Conservation (phyloP, 2,329 filamentous ascomycete species). For the Kalaharituber pfeilii region DNA sequence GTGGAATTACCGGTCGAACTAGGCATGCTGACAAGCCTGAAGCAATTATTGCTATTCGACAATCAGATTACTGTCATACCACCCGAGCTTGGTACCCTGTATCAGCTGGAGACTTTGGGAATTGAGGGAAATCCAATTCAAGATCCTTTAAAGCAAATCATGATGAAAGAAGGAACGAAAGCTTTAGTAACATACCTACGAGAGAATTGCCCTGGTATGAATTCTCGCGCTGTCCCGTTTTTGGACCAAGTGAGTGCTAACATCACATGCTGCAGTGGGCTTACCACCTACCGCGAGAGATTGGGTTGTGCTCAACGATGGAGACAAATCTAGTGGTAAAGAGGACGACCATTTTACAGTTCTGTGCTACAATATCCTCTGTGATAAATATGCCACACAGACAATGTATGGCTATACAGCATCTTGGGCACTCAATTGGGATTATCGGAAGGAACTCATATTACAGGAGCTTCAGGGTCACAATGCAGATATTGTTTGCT, state of each 20-base stretch:
- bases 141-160: slow-evolving; percentile 55
- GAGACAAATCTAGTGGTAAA: slow-evolving; percentile 18
- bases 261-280: slow-evolving; percentile 40
- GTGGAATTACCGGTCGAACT: slow-evolving; percentile 70
- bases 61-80: slow-evolving; percentile 73
- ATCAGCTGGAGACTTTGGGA: slow-evolving; percentile 72
- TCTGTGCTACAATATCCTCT: slow-evolving; percentile 88
- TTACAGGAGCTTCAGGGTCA: slow-evolving; percentile 62
- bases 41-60: slow-evolving; percentile 72
- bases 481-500: slow-evolving; percentile 73
- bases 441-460: slow-evolving; percentile 67
- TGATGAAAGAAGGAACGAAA: slow-evolving; percentile 76
- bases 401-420: slow-evolving; percentile 82
- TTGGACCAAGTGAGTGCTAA: not conserved
- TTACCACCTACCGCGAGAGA: slow-evolving; percentile 58
- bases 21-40: slow-evolving; percentile 89
- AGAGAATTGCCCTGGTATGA: slow-evolving; percentile 62
- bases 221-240: slow-evolving; percentile 26
- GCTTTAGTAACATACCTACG: slow-evolving; percentile 66
- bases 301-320: slow-evolving; percentile 54
- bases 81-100: slow-evolving; percentile 72
- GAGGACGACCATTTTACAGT: slow-evolving; percentile 45
- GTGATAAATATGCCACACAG: slow-evolving; percentile 77
- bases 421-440: slow-evolving; percentile 64
- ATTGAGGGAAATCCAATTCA: slow-evolving; percentile 83